These are phyloP conservation scores for Saitozyma sp. DNA, from an alignment of 768 basidiomycete genomes.

Conservation along the genomic window DNA sequence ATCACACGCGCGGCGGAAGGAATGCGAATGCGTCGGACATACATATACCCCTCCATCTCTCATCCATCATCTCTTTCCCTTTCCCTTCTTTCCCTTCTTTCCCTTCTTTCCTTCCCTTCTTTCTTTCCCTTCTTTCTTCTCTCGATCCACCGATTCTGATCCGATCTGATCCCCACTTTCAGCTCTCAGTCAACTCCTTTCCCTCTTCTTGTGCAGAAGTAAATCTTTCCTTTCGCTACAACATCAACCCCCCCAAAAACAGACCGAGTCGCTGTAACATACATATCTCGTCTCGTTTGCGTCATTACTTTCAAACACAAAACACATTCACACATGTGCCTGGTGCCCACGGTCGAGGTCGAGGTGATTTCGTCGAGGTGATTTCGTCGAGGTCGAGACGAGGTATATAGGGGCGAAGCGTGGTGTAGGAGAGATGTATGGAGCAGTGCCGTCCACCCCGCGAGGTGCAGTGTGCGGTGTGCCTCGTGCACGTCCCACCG, in stretches of 20 bases:
- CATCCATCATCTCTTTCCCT: too few relatives aligned
- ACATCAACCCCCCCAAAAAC: neutral
- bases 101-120: neutral
- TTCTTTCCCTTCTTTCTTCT: neutral
- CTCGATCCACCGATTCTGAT: slow-evolving; percentile 3
- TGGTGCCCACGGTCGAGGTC: slow-evolving; percentile 10
- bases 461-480: too few relatives aligned
- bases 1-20: too few relatives aligned
- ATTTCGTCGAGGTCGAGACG: slow-evolving; percentile 2
- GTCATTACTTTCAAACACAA: neutral
- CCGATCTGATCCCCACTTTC: slow-evolving; percentile 1
- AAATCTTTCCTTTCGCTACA: neutral
- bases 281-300: too few relatives aligned
- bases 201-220: neutral
- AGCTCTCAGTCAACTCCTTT: neutral
- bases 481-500: too few relatives aligned
- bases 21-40: neutral
- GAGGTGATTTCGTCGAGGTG: slow-evolving; percentile 5
- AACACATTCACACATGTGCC: slow-evolving; percentile 5
- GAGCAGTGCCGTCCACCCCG: too few relatives aligned
- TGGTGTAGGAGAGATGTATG: too few relatives aligned
- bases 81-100: neutral
- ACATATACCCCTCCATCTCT: neutral
- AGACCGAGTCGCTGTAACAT: too few relatives aligned
- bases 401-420: neutral